Percentiles rank a stretch among this genome's conserved stretches.
Evolutionary conservation across 495 filamentous ascomycete genomes (phyloP).

Genomic region (Bacidia rubella): DNA sequence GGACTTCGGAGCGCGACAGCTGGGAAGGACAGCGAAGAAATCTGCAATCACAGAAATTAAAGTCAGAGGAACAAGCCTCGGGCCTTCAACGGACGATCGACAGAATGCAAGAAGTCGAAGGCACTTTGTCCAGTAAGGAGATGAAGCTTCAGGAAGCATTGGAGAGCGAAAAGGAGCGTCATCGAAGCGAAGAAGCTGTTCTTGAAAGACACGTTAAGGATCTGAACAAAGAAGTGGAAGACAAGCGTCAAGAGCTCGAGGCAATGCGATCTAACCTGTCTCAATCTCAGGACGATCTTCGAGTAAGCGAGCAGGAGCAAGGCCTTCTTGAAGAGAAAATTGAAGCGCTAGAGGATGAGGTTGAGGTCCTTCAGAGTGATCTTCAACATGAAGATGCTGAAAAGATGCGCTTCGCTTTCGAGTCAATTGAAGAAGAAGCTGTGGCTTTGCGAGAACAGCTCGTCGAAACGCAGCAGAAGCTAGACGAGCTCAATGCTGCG

Average conservation of each 20-base stretch:
- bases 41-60: slow-evolving; percentile 51
- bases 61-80: slow-evolving; percentile 51
- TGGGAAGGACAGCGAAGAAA: slow-evolving; percentile 55
- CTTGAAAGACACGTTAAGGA: slow-evolving; percentile 44
- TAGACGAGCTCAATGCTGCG: slow-evolving; percentile 15
- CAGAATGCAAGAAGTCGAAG: slow-evolving; percentile 52
- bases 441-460: slow-evolving; percentile 39
- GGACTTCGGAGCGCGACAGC: slow-evolving; percentile 54
- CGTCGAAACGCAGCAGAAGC: slow-evolving; percentile 20
- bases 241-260: slow-evolving; percentile 39
- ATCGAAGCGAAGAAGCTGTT: slow-evolving; percentile 40
- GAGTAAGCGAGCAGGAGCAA: slow-evolving; percentile 50
- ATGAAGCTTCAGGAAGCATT: slow-evolving; percentile 49
- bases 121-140: slow-evolving; percentile 51
- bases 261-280: slow-evolving; percentile 45
- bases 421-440: slow-evolving; percentile 33
- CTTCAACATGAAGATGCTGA: slow-evolving; percentile 58
- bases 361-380: slow-evolving; percentile 59
- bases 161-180: slow-evolving; percentile 44
- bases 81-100: slow-evolving; percentile 63
- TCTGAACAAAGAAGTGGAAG: slow-evolving; percentile 40
- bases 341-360: slow-evolving; percentile 65
- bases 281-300: slow-evolving; percentile 51
- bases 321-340: slow-evolving; percentile 51
- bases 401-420: slow-evolving; percentile 42